phyloP scores from a whole-genome alignment of 768 basidiomycete genomes.

The Lanmaoa rubissima region DNA sequence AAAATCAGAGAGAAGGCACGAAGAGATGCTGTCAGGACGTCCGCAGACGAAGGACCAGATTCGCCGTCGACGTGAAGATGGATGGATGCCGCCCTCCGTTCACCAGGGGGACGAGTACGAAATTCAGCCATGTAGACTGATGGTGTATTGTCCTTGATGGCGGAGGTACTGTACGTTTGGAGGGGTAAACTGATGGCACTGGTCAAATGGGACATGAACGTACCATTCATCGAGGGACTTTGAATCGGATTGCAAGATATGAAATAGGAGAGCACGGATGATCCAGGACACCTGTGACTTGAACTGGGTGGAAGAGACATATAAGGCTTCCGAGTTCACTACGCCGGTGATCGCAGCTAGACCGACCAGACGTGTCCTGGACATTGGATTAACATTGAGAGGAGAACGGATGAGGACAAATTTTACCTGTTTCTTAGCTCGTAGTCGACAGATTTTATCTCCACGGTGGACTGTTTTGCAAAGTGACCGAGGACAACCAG shows the following conservation, averaged over 20 bases:
- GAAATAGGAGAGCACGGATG: constrained; percentile 66
- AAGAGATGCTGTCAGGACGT: constrained; percentile 74
- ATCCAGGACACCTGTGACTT: constrained; percentile 67
- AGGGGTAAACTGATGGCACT: not conserved
- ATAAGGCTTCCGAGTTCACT: constrained; percentile 81
- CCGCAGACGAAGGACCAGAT: constrained; percentile 69
- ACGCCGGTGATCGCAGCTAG: constrained; percentile 80
- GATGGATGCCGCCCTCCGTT: constrained; percentile 85
- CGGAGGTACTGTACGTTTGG: constrained; percentile 44
- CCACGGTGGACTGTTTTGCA: constrained; percentile 53
- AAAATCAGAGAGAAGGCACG: constrained; percentile 70
- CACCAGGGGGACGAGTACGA: constrained; percentile 70
- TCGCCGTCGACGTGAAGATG: constrained; percentile 89
- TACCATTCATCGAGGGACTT: constrained; percentile 67
- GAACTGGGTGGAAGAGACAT: constrained; percentile 70
- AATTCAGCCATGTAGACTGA: constrained; percentile 86
- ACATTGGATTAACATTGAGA: not conserved
- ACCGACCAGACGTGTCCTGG: constrained; percentile 81
- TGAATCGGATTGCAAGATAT: constrained; percentile 62
- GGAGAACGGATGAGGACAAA: not conserved
- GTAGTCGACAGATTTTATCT: constrained; percentile 50
- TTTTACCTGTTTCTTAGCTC: constrained; percentile 74
- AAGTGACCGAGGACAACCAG: constrained; percentile 65
- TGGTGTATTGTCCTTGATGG: constrained; percentile 64
- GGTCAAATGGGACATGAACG: not conserved